phyloP scores from a whole-genome alignment of 2,329 filamentous ascomycete species.

The Aaosphaeria arxii region DNA sequence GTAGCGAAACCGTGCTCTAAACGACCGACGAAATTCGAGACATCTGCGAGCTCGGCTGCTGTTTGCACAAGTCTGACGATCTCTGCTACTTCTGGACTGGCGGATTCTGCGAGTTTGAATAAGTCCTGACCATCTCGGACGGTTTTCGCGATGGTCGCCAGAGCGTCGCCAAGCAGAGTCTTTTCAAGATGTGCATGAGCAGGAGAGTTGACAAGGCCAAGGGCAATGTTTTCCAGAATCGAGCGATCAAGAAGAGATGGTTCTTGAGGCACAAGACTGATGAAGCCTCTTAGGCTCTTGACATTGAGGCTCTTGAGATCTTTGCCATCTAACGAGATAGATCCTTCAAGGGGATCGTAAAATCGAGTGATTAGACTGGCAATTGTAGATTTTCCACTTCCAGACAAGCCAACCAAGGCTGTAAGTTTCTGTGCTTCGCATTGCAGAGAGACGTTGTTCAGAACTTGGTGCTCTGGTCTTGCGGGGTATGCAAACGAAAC shows the following conservation, averaged over 20 bases:
- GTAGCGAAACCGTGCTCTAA: slow-evolving; percentile 50
- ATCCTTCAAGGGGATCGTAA: slow-evolving; percentile 50
- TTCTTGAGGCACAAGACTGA: slow-evolving; percentile 50
- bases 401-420: slow-evolving; percentile 43
- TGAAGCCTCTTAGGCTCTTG: slow-evolving; percentile 32
- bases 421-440: slow-evolving; percentile 39
- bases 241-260: slow-evolving; percentile 51
- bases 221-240: slow-evolving; percentile 54
- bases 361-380: slow-evolving; percentile 36
- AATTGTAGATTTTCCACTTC: slow-evolving; percentile 43
- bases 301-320: slow-evolving; percentile 39
- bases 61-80: slow-evolving; percentile 50
- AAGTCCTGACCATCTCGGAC: slow-evolving; percentile 53
- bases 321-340: slow-evolving; percentile 56
- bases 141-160: slow-evolving; percentile 52
- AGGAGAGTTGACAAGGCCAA: slow-evolving; percentile 46
- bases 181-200: slow-evolving; percentile 40
- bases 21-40: slow-evolving; percentile 52
- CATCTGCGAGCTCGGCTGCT: slow-evolving; percentile 59
- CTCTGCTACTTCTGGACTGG: slow-evolving; percentile 46
- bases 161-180: slow-evolving; percentile 48
- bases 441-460: slow-evolving; percentile 35
- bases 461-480: slow-evolving; percentile 36
- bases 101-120: slow-evolving; percentile 39
- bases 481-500: slow-evolving; percentile 44